A percentile compares a stretch with the other conserved stretches of the same genome.
Evolutionary conservation across 345 rosid genomes (phyloP).

Genomic region (Dimocarpus longan): DNA sequence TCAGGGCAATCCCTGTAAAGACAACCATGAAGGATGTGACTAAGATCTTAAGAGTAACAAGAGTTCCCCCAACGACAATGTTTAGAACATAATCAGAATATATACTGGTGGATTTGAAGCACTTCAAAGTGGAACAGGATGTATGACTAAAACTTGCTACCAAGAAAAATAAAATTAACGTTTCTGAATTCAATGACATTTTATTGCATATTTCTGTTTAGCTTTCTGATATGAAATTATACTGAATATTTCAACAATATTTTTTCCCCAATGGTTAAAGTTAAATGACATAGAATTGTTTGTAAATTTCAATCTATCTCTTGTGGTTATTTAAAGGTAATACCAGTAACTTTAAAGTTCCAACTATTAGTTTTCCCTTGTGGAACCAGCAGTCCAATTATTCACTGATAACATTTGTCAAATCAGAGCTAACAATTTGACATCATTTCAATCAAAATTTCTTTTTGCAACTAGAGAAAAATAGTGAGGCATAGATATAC

Average conservation of each 20-base stretch:
- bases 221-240: not conserved
- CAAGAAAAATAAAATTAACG: slow-evolving; percentile 2
- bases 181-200: not conserved
- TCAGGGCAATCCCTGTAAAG: slow-evolving; percentile 80
- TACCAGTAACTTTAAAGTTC: not conserved
- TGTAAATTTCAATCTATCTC: not conserved
- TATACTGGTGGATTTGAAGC: not conserved
- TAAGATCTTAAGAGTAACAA: not conserved
- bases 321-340: not conserved
- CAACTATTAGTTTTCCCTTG: not conserved
- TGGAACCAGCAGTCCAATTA: not conserved
- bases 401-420: not conserved
- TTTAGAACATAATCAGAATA: not conserved
- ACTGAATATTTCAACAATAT: not conserved
- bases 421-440: not conserved
- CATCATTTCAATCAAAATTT: not conserved
- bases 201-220: not conserved
- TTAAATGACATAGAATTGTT: not conserved
- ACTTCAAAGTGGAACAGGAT: not conserved
- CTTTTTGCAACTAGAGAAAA: not conserved
- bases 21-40: not conserved
- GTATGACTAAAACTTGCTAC: not conserved
- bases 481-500: not conserved
- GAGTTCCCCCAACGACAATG: not conserved
- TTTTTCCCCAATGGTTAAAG: not conserved